These are phyloP conservation scores for Borealophlyctis nickersoniae DNA, from an alignment of 192 early-diverging fungal species.

Conservation along the genomic window DNA sequence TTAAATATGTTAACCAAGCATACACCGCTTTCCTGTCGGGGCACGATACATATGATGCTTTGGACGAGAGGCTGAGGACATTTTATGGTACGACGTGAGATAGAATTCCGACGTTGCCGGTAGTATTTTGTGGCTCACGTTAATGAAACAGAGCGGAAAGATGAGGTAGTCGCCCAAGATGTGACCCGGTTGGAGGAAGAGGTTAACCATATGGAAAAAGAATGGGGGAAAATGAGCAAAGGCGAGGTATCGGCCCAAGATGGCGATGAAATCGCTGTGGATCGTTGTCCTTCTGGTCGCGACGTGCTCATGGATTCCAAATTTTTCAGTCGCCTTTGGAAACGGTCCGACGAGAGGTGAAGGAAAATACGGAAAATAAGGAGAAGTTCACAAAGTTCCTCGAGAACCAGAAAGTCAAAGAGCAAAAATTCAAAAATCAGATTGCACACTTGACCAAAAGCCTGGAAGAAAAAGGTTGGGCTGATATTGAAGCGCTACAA, in stretches of 20 bases:
- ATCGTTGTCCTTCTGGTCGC: too few relatives aligned
- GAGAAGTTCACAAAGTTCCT: constrained; percentile 58
- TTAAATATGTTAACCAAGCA: constrained; percentile 62
- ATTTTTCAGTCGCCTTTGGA: constrained; percentile 49
- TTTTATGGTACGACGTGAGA: background rate
- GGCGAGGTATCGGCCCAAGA: constrained; percentile 21
- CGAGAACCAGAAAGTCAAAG: constrained; percentile 37
- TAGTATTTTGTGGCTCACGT: too few relatives aligned
- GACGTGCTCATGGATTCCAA: too few relatives aligned
- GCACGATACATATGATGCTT: constrained; percentile 60
- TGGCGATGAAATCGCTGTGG: too few relatives aligned
- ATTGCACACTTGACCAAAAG: constrained; percentile 39
- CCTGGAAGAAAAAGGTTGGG: constrained; percentile 27
- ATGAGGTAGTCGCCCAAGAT: constrained; percentile 46
- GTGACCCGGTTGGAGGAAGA: constrained; percentile 44
- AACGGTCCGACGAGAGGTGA: constrained; percentile 50
- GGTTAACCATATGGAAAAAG: constrained; percentile 48
- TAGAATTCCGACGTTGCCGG: too few relatives aligned
- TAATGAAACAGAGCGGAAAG: constrained; percentile 51
- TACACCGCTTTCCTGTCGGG: constrained; percentile 65
- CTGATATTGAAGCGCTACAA: too few relatives aligned
- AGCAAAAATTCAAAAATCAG: constrained; percentile 50
- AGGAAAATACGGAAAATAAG: constrained; percentile 54
- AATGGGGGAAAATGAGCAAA: constrained; percentile 28
- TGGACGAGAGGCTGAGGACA: constrained; percentile 52